phyloP scores from a whole-genome alignment of 1,139 yeast genomes.

The Yamadazyma sp. region DNA sequence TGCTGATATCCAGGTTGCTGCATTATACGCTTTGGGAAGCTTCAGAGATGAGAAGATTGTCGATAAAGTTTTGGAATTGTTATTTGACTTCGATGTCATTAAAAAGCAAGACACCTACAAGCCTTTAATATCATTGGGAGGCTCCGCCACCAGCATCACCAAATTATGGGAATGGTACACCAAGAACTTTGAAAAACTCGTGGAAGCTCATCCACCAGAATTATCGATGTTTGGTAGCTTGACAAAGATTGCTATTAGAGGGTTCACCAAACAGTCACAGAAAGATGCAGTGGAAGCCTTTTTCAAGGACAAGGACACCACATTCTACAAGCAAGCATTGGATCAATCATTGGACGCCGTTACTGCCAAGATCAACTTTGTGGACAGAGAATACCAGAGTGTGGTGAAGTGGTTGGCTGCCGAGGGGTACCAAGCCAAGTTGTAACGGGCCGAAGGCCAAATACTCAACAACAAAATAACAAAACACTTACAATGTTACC shows the following conservation, averaged over 20 bases:
- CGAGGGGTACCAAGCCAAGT: conserved; percentile 39
- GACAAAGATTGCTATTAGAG: conserved; percentile 59
- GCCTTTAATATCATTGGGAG: conserved; percentile 71
- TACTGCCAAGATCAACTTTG: conserved; percentile 63
- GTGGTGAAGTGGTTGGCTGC: conserved; percentile 55
- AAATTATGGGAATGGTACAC: conserved; percentile 78
- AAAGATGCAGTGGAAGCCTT: conserved; percentile 58
- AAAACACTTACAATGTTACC: no score
- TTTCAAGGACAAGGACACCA: conserved; percentile 61
- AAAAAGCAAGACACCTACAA: conserved; percentile 81
- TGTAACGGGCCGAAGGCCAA: no score
- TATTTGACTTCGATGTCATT: conserved; percentile 68
- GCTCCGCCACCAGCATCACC: conserved; percentile 61
- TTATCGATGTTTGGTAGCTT: conserved; percentile 76
- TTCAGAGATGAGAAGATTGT: conserved; percentile 60
- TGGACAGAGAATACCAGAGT: conserved; percentile 56
- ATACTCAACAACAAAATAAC: no score
- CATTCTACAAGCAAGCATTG: conserved; percentile 72
- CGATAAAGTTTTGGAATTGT: conserved; percentile 56
- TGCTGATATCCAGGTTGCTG: conserved; percentile 74
- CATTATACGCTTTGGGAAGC: conserved; percentile 73
- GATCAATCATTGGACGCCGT: conserved; percentile 72
- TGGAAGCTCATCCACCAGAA: conserved; percentile 74
- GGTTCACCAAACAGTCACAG: conserved; percentile 64
- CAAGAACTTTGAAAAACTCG: conserved; percentile 68